These are phyloP conservation scores for Cladophialophora exuberans DNA, from an alignment of 2,329 filamentous ascomycete genomes.

Conservation along the genomic window DNA sequence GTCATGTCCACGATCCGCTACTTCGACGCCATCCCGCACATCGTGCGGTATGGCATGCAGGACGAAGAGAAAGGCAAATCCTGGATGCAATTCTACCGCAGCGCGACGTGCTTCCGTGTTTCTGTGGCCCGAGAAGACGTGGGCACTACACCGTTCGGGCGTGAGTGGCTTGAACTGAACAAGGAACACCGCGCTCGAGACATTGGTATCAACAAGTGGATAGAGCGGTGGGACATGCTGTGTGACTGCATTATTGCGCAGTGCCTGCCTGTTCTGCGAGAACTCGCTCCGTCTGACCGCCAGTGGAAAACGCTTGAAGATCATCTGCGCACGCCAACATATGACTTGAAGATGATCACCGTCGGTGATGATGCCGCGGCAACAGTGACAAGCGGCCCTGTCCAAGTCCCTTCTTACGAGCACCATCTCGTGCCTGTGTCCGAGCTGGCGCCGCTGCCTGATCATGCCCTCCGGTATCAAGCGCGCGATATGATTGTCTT, in stretches of 20 bases:
- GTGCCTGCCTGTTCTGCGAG: conserved; percentile 9
- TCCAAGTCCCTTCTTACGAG: conserved; percentile 11
- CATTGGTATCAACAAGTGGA: conserved; percentile 2
- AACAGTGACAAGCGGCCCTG: conserved; percentile 5
- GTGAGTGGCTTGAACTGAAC: conserved; percentile 5
- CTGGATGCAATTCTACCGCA: conserved; percentile 15
- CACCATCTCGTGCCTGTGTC: conserved; percentile 4
- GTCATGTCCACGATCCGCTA: conserved; percentile 15
- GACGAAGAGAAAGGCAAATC: conserved; percentile 10
- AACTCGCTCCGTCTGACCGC: conserved; percentile 8
- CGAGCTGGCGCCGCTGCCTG: conserved; percentile 1
- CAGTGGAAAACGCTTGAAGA: conserved; percentile 16
- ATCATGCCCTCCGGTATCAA: background rate
- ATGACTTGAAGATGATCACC: conserved; percentile 15
- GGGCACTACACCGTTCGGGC: background rate
- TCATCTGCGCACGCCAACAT: conserved; percentile 13
- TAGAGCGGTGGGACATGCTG: conserved; percentile 8
- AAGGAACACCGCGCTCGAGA: background rate
- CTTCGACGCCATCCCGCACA: conserved; percentile 17
- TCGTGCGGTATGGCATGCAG: conserved; percentile 21
- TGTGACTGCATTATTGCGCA: conserved; percentile 17
- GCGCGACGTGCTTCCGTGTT: conserved; percentile 4
- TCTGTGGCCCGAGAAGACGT: conserved; percentile 11
- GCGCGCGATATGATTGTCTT: conserved; percentile 5
- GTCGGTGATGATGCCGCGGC: conserved; percentile 4